Conservation (phyloP, 768 basidiomycete genomes). For the Suillus sp. region DNA sequence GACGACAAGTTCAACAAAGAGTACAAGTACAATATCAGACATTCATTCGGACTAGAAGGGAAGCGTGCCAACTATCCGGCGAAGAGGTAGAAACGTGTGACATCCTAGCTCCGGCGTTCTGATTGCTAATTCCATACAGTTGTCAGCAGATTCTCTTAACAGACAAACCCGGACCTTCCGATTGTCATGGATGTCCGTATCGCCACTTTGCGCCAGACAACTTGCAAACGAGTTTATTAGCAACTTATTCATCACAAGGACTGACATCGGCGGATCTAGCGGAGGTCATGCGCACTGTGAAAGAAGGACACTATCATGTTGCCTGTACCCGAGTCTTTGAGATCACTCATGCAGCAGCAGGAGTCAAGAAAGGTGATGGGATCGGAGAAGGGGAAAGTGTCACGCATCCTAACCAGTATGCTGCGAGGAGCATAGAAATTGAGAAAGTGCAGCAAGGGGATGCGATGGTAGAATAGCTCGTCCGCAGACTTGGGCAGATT, state of each 20-base stretch:
- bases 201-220: conserved; percentile 86
- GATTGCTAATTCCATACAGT: conserved; percentile 43
- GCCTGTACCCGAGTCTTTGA: conserved; percentile 98
- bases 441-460: conserved; percentile 47
- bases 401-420: conserved; percentile 93
- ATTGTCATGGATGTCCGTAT: conserved; percentile 91
- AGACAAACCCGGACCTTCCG: conserved; percentile 65
- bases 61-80: conserved; percentile 94
- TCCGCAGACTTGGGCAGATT: background rate
- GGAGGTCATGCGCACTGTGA: conserved; percentile 82
- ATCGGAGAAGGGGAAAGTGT: conserved; percentile 84
- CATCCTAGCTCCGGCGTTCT: background rate
- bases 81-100: conserved; percentile 59
- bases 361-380: conserved; percentile 89
- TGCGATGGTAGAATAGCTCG: conserved; percentile 42
- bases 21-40: conserved; percentile 96
- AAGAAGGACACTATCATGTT: conserved; percentile 84
- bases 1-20: conserved; percentile 99
- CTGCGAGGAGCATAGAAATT: conserved; percentile 71
- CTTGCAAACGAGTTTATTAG: conserved; percentile 72
- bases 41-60: conserved; percentile 92
- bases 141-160: conserved; percentile 84
- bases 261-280: conserved; percentile 69
- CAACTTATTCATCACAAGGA: conserved; percentile 65
- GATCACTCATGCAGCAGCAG: conserved; percentile 72